A percentile compares a stretch with the other conserved stretches of the same genome.
Conservation (phyloP, 148 eudicot species). For the Limonium bicolor region DNA sequence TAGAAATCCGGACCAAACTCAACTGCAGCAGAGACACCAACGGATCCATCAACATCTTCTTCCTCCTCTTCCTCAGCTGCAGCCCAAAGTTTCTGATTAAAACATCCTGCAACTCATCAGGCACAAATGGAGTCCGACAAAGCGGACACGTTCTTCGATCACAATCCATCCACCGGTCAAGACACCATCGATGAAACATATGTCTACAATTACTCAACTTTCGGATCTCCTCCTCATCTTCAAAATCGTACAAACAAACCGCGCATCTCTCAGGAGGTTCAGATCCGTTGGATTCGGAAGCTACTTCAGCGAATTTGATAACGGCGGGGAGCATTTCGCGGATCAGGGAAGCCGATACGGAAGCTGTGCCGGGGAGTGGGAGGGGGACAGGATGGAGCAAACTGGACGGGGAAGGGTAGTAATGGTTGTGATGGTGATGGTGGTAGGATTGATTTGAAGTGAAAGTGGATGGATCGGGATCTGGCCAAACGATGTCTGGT, state of each 20-base stretch:
- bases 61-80: too few species aligned
- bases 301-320: conserved; percentile 29
- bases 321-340: conserved; percentile 61
- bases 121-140: conserved; percentile 32
- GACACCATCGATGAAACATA: conserved; percentile 30
- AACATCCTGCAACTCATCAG: conserved; percentile 38
- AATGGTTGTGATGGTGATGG: background rate
- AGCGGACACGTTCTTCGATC: conserved; percentile 48
- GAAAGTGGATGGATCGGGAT: background rate
- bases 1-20: too few species aligned
- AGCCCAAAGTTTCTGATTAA: conserved; percentile 61
- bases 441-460: background rate
- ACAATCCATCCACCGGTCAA: conserved; percentile 40
- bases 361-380: conserved; percentile 8
- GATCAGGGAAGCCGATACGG: conserved; percentile 41
- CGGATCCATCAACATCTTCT: too few species aligned
- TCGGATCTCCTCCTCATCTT: conserved; percentile 35
- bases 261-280: conserved; percentile 45
- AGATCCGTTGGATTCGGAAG: conserved; percentile 24
- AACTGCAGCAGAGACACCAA: too few species aligned
- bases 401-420: background rate
- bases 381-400: background rate
- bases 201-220: conserved; percentile 37
- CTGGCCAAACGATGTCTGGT: conserved; percentile 4
- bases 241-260: conserved; percentile 36